phyloP scores from a whole-genome alignment of 1,139 yeast species.

The Yueomyces sp. region DNA sequence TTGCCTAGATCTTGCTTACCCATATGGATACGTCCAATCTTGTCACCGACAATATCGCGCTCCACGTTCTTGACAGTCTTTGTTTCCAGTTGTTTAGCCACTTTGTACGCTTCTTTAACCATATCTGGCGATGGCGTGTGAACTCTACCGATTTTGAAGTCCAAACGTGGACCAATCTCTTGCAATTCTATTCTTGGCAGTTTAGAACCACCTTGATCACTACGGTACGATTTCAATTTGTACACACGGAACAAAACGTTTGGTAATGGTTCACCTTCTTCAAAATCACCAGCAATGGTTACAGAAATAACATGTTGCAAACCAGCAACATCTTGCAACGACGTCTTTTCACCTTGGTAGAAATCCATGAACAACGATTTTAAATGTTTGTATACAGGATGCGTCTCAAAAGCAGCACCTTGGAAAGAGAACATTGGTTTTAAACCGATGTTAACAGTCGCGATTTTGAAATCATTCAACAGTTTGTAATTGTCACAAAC shows the following conservation, averaged over 20 bases:
- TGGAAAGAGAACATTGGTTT: conserved; percentile 92
- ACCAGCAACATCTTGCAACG: conserved; percentile 87
- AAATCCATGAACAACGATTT: conserved; percentile 86
- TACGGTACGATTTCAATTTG: conserved; percentile 63
- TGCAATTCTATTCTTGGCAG: conserved; percentile 88
- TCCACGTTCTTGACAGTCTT: conserved; percentile 83
- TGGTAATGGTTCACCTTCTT: conserved; percentile 71
- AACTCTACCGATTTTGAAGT: conserved; percentile 82
- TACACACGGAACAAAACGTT: conserved; percentile 82
- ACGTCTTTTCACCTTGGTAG: conserved; percentile 77
- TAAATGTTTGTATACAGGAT: conserved; percentile 74
- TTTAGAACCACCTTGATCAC: conserved; percentile 55
- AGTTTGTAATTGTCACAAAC: conserved; percentile 60
- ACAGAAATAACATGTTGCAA: conserved; percentile 80
- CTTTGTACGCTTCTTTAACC: conserved; percentile 78
- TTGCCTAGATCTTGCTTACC: conserved; percentile 88
- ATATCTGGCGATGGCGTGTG: conserved; percentile 77
- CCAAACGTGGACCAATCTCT: conserved; percentile 93
- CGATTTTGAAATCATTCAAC: conserved; percentile 65
- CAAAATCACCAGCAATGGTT: conserved; percentile 60
- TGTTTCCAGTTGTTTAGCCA: conserved; percentile 72
- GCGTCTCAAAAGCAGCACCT: conserved; percentile 83
- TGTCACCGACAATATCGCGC: conserved; percentile 86
- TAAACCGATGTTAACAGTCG: conserved; percentile 76
- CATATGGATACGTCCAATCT: conserved; percentile 90